These are phyloP conservation scores for Centrapalus pauciflorus DNA, from an alignment of 129 eudicot species.

Conservation along the genomic window DNA sequence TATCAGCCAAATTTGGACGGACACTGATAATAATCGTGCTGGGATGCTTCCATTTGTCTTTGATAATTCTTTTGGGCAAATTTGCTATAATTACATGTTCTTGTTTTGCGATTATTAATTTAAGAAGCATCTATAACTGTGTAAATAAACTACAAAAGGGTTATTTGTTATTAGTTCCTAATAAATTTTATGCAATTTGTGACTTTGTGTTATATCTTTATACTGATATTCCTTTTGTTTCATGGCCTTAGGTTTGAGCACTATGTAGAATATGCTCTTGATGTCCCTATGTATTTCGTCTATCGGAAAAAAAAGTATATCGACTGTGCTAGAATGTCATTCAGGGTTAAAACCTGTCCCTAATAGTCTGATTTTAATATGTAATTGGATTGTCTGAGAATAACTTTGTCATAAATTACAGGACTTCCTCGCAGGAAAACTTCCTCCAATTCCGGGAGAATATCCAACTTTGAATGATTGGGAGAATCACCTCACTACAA, in stretches of 20 bases:
- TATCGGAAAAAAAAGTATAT: slow-evolving; percentile 55
- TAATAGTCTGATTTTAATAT: background rate
- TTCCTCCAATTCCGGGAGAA: slow-evolving; percentile 62
- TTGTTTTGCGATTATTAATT: no score
- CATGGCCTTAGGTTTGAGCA: no score
- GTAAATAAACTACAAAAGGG: no score
- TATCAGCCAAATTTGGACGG: slow-evolving; percentile 73
- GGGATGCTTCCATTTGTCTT: slow-evolving; percentile 85
- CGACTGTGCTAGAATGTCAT: slow-evolving; percentile 61
- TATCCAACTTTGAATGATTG: slow-evolving; percentile 60
- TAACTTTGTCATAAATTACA: background rate
- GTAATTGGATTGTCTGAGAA: background rate
- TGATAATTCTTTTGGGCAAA: slow-evolving; percentile 67
- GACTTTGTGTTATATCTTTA: no score
- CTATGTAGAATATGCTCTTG: no score
- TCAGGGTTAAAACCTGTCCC: slow-evolving; percentile 45
- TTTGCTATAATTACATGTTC: background rate
- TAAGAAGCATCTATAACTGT: no score
- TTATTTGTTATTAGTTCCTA: no score
- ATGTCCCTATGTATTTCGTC: slow-evolving; percentile 74
- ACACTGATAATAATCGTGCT: slow-evolving; percentile 58
- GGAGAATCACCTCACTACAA: slow-evolving; percentile 79
- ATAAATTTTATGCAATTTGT: no score
- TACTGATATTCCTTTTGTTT: no score
- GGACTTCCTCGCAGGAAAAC: slow-evolving; percentile 70